Evolutionary conservation across 352 stramenopile genomes (phyloP).

Genomic region (Phytophthora hybrid): DNA sequence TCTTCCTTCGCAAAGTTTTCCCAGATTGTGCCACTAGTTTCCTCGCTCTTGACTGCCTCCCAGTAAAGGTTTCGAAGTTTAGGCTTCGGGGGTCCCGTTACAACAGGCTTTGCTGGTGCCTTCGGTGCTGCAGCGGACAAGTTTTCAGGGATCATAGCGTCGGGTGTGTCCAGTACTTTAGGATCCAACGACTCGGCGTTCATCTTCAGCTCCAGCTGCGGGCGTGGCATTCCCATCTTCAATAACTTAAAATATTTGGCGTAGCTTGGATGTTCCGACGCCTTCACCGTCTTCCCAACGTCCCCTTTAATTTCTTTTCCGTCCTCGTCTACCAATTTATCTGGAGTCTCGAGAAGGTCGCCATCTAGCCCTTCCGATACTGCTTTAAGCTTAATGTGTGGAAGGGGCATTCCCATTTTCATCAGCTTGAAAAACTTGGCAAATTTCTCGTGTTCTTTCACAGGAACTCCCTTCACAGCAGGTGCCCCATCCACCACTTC

Average conservation of each 20-base stretch:
- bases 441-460: constrained; percentile 74
- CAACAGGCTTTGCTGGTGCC: constrained; percentile 43
- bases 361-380: constrained; percentile 68
- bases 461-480: constrained; percentile 42
- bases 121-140: constrained; percentile 31
- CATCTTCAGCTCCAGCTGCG: constrained; percentile 94
- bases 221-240: constrained; percentile 94
- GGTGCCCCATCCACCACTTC: constrained; percentile 36
- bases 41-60: constrained; percentile 74
- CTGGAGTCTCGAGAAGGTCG: constrained; percentile 69
- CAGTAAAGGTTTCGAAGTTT: constrained; percentile 89
- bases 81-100: constrained; percentile 65
- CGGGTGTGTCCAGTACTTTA: constrained; percentile 87
- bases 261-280: constrained; percentile 89
- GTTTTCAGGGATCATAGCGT: constrained; percentile 72
- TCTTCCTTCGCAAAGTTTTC: constrained; percentile 64
- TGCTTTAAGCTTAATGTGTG: constrained; percentile 92
- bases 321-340: constrained; percentile 62
- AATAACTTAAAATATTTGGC: constrained; percentile 97
- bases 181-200: constrained; percentile 91
- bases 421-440: constrained; percentile 96
- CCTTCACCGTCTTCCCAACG: constrained; percentile 52
- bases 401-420: constrained; percentile 84
- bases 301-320: constrained; percentile 52
- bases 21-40: constrained; percentile 77